Evolutionary conservation across 371 early-diverging fungal genomes (phyloP).

Genomic region (Mortierella sp.): DNA sequence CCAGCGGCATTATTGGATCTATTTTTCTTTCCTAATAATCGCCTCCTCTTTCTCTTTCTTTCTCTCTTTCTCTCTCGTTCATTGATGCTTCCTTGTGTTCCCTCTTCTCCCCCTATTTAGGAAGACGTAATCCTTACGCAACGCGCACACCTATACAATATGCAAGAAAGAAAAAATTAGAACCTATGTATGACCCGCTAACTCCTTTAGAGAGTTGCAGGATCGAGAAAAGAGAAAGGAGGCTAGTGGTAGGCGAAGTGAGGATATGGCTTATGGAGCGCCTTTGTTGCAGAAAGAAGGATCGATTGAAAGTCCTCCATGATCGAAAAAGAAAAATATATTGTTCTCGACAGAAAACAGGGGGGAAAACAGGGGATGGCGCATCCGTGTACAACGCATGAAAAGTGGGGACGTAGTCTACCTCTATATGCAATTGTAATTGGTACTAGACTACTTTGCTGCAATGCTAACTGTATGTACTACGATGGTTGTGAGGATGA

Average conservation of each 20-base stretch:
- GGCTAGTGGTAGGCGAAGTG: not conserved
- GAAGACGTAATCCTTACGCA: no score
- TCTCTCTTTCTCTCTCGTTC: not conserved
- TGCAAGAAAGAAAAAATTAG: not conserved
- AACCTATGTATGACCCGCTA: not conserved
- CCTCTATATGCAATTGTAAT: no score
- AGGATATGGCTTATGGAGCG: not conserved
- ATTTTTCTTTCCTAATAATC: not conserved
- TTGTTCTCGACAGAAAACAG: not conserved
- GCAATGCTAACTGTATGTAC: no score
- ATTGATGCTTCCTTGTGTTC: no score
- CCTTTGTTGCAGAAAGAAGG: not conserved
- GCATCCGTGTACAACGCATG: not conserved
- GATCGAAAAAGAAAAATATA: no score
- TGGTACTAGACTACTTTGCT: no score
- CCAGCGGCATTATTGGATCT: not conserved
- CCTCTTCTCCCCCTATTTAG: no score
- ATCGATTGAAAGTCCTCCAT: slow-evolving; percentile 9
- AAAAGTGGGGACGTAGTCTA: not conserved
- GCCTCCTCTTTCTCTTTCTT: not conserved
- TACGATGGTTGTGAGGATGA: no score
- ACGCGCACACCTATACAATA: not conserved
- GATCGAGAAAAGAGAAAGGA: slow-evolving; percentile 1
- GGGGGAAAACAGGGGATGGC: not conserved
- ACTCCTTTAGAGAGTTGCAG: not conserved